Evolutionary conservation across 2,329 filamentous ascomycete genomes (phyloP), one percentile per base, ranked within the genome.

Genomic region (Exophiala spinifera): DNA sequence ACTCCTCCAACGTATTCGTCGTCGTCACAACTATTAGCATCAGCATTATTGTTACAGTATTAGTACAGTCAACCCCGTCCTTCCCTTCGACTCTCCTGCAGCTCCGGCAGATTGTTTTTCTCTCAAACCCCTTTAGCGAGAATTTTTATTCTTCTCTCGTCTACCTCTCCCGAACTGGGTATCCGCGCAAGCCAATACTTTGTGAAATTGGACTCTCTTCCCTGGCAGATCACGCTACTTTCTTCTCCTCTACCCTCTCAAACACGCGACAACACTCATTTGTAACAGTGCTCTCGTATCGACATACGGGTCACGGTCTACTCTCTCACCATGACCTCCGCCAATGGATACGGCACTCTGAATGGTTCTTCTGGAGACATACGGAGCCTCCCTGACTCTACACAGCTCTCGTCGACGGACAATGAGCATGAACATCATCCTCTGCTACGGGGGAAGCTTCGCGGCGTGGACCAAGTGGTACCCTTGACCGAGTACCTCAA

Each of bases 21-120:
- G 19, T 37, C 25, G 28, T 46, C 52, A 49, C 39, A 45, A 43
- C 21, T 20, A 49, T 54, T 39, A 49, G 37, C 37, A 46, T 42
- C 3, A 13, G 11, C 13, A 10, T 20, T 42, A 14, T 42, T 10
- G n/a, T n/a, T n/a, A n/a, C n/a, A n/a, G n/a, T n/a, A n/a, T n/a
- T n/a, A n/a, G n/a, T n/a, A n/a, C n/a, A n/a, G n/a, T n/a, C n/a
- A 11, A 13, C 15, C 10, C 39, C 14, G 10, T 10, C 17, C 8
- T 42, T 42, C 10, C 37, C 8, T 20, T 40, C 20, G 15, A 2
- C 7, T 4, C 23, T 25, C 23, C 4, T 25, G 21, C 39, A 42
- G n/a, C 17, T 15, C 52, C 56, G 56, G 56, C 51, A 46, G 52
- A 58, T 55, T 47, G 56, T 58, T 58, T 58, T 48, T 10, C 25